Evolutionary conservation across 2,329 filamentous ascomycete genomes (phyloP).

Genomic region (Ophiostoma montium): DNA sequence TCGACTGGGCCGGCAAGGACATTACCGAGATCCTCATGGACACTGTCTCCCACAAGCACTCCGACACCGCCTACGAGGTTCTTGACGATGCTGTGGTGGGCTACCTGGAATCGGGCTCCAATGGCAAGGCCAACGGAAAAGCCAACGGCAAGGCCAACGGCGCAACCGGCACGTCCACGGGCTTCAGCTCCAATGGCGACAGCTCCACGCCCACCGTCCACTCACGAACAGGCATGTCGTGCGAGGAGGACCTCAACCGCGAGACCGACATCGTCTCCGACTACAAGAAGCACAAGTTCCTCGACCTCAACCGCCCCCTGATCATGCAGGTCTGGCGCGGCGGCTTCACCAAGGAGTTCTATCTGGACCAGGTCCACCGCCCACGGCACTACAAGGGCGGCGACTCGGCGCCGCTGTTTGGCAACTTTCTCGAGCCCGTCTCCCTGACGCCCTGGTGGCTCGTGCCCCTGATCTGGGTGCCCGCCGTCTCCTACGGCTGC

Average conservation of each 20-base stretch:
- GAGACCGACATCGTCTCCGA: constrained; percentile 68
- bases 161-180: constrained; percentile 27
- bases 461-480: constrained; percentile 72
- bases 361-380: constrained; percentile 88
- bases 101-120: constrained; percentile 53
- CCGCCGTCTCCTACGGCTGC: constrained; percentile 61
- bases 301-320: constrained; percentile 75
- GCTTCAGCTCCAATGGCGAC: not conserved
- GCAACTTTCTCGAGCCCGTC: constrained; percentile 96
- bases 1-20: constrained; percentile 85
- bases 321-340: constrained; percentile 79
- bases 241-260: constrained; percentile 69
- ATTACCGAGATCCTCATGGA: constrained; percentile 72
- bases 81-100: constrained; percentile 77
- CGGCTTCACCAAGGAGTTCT: constrained; percentile 89
- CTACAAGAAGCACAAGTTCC: constrained; percentile 84
- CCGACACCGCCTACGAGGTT: constrained; percentile 89
- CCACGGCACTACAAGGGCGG: constrained; percentile 93
- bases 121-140: constrained; percentile 25
- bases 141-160: too few species aligned
- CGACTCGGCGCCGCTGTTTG: constrained; percentile 82
- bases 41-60: constrained; percentile 68
- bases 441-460: constrained; percentile 92
- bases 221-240: constrained; percentile 73
- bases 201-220: constrained; percentile 24